A percentile compares a stretch with the other conserved stretches of the same genome.
Conservation (phyloP, 2,329 filamentous ascomycete species). For the Colletotrichum trifolii region DNA sequence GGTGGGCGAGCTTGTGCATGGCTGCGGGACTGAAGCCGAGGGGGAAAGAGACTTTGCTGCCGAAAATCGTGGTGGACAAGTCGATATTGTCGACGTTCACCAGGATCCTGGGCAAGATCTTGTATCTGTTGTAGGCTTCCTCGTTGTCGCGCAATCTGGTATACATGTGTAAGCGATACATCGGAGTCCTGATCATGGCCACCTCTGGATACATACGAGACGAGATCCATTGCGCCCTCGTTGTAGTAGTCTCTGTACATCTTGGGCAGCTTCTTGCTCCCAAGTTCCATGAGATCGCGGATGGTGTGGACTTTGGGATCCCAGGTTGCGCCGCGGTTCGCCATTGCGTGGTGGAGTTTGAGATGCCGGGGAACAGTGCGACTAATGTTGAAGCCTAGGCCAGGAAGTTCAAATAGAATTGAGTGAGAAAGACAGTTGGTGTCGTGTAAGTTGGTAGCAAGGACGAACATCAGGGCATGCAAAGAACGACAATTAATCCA, state of each 20-base stretch:
- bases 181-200: not conserved
- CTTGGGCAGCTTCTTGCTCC: slow-evolving; percentile 50
- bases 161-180: slow-evolving; percentile 35
- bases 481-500: not conserved
- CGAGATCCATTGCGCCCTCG: slow-evolving; percentile 65
- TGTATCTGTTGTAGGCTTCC: slow-evolving; percentile 61
- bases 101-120: slow-evolving; percentile 59
- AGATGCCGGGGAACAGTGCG: not conserved
- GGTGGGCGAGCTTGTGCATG: slow-evolving; percentile 64
- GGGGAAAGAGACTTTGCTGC: slow-evolving; percentile 57
- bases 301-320: slow-evolving; percentile 30
- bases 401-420: not conserved
- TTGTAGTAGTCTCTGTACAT: slow-evolving; percentile 65
- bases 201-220: slow-evolving; percentile 48
- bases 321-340: slow-evolving; percentile 34
- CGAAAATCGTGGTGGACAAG: slow-evolving; percentile 56
- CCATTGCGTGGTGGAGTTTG: slow-evolving; percentile 6
- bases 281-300: slow-evolving; percentile 52
- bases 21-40: slow-evolving; percentile 66
- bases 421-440: too few relatives aligned
- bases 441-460: not conserved
- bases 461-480: not conserved
- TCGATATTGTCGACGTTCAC: slow-evolving; percentile 50
- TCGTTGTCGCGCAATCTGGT: slow-evolving; percentile 60
- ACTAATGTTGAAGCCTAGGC: not conserved